phyloP scores from a whole-genome alignment of 2,329 filamentous ascomycete genomes.

The Colletotrichum trifolii region DNA sequence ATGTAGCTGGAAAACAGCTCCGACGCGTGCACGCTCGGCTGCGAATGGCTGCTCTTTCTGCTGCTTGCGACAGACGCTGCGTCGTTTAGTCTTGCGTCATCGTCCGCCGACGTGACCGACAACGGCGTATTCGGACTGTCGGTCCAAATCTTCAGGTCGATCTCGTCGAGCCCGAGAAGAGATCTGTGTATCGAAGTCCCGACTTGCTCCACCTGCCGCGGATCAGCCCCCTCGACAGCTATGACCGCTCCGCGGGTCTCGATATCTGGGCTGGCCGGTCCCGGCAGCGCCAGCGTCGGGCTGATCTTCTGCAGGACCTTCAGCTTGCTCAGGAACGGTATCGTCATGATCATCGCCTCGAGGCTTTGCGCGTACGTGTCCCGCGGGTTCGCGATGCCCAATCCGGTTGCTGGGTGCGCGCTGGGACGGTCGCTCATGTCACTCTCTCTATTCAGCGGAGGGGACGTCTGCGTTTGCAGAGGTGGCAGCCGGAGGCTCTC shows the following conservation, averaged over 20 bases:
- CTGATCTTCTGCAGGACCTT: slow-evolving; percentile 80
- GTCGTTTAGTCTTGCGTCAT: slow-evolving; percentile 33
- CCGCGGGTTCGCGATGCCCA: slow-evolving; percentile 40
- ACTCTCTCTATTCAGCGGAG: slow-evolving; percentile 30
- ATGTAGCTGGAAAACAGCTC: slow-evolving; percentile 70
- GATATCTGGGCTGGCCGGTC: slow-evolving; percentile 44
- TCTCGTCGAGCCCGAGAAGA: slow-evolving; percentile 59
- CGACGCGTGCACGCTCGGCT: slow-evolving; percentile 40
- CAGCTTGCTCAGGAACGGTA: slow-evolving; percentile 81
- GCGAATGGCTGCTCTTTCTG: slow-evolving; percentile 35
- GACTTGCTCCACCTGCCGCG: slow-evolving; percentile 61
- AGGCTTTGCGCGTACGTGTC: slow-evolving; percentile 58
- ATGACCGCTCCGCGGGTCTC: slow-evolving; percentile 80
- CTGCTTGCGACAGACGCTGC: slow-evolving; percentile 20
- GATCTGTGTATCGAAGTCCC: slow-evolving; percentile 74
- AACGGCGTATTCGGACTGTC: slow-evolving; percentile 43
- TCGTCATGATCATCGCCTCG: slow-evolving; percentile 79
- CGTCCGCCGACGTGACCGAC: slow-evolving; percentile 31
- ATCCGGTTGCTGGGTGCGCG: slow-evolving; percentile 41
- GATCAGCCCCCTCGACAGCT: slow-evolving; percentile 80
- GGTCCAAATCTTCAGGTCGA: slow-evolving; percentile 57
- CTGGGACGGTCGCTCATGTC: slow-evolving; percentile 31
- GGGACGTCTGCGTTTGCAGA: slow-evolving; percentile 57
- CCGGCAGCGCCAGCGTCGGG: slow-evolving; percentile 65
- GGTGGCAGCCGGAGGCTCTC: slow-evolving; percentile 66